Evolutionary conservation across 2,329 filamentous ascomycete species (phyloP), one percentile per base, ranked within the genome.

Genomic region (Leptographium radiaticola): DNA sequence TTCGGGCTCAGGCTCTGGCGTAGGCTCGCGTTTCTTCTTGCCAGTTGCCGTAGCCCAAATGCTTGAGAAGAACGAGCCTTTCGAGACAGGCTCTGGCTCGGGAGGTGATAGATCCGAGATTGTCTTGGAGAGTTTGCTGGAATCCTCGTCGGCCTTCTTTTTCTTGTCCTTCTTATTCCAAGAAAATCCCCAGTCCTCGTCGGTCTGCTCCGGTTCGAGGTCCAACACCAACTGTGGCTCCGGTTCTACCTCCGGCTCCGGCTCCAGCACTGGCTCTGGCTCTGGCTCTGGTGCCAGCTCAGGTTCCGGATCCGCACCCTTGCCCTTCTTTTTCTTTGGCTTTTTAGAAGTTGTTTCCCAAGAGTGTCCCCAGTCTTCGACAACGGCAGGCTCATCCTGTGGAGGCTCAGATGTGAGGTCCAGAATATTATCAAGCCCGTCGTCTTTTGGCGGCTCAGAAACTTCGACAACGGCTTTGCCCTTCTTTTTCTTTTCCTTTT

Each of bases 41-140:
- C 62, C 72, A 70, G 55, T 71, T 72, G 60, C 71, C 70, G 58
- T 69, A 70, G 56, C 71, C 71, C 54, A 66, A 62, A 52, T 67
- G 66, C 57, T 62, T 64, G 67, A 68, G 72, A 57, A 50, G 38
- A 50, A 49, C 2, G 44, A 48, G 30, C 36, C 20, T 38, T 63
- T 62, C 10, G 20, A 31, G 2, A 20, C 12, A 7, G 33, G 30
- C 46, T 25, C 33, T 12, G 46, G 46, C 33, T 49, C 46, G 9
- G 46, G 33, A 4, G 18, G 16, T 9, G 46, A 49, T 15, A 36
- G 33, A 10, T 36, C 34, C 34, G 34, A 36, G 12, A 31, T 49
- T 10, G 31, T 20, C 10, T 36, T 49, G 8, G 46, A 38, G 6
- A 38, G 16, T 5, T 34, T 48, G 16, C 7, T 20, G 10, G 45